Evolutionary conservation across 768 basidiomycete genomes (phyloP).

Genomic region (Rhodotorula diobovata): DNA sequence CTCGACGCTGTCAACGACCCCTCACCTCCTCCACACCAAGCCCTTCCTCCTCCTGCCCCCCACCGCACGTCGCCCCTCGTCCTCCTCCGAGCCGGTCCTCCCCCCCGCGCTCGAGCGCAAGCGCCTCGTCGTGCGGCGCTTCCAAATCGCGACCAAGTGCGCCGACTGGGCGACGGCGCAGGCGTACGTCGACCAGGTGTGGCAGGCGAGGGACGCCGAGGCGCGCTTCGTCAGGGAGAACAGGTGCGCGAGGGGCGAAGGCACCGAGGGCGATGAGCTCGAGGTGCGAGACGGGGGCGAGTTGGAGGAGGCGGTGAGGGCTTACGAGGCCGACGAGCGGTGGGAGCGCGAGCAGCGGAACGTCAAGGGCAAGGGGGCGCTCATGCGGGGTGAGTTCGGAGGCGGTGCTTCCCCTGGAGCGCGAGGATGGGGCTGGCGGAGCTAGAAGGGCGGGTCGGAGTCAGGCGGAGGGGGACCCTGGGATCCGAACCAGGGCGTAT

Average conservation of each 20-base stretch:
- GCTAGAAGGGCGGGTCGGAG: neutral
- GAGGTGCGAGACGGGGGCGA: constrained; percentile 28
- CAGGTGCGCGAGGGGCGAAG: neutral
- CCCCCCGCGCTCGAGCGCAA: constrained; percentile 13
- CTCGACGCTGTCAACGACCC: constrained; percentile 37
- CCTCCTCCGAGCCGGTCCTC: constrained; percentile 22
- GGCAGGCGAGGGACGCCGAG: constrained; percentile 13
- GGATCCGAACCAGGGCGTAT: no score
- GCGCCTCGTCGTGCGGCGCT: constrained; percentile 25
- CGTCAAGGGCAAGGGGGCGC: constrained; percentile 12
- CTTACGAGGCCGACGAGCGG: constrained; percentile 24
- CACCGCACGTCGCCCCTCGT: neutral
- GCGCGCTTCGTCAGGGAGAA: constrained; percentile 15
- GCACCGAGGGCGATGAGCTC: neutral
- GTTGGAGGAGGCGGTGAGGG: constrained; percentile 26
- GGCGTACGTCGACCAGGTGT: constrained; percentile 29
- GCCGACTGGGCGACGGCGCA: constrained; percentile 24
- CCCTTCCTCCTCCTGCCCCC: constrained; percentile 37
- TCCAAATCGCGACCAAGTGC: constrained; percentile 23
- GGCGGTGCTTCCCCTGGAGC: no score
- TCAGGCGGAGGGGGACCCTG: neutral
- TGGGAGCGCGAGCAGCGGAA: constrained; percentile 31
- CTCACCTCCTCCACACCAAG: constrained; percentile 33
- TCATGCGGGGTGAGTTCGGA: neutral
- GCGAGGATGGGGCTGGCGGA: neutral